Evolutionary conservation across 176 grass and related monocot genomes (phyloP).

Genomic region (Stipa capillata): DNA sequence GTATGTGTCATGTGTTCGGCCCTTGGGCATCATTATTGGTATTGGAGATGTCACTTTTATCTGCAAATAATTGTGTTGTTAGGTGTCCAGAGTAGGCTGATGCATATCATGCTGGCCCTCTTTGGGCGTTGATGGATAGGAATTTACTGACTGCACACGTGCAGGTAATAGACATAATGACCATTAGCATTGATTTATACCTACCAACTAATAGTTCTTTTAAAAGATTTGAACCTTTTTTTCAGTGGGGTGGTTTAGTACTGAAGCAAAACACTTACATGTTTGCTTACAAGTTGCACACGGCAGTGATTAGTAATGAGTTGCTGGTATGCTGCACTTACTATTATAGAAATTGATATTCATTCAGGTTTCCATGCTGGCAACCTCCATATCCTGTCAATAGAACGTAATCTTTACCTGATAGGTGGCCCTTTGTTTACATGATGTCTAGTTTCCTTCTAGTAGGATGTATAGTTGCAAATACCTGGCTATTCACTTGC

Average conservation of each 20-base stretch:
- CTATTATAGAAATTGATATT: background rate
- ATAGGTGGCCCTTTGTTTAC: background rate
- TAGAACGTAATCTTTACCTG: background rate
- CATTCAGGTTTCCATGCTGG: background rate
- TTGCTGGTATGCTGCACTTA: background rate
- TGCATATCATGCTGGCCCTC: background rate
- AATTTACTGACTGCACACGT: too few relatives aligned
- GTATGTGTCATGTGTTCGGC: too few relatives aligned
- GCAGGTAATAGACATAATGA: background rate
- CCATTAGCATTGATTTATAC: background rate
- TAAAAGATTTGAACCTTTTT: background rate
- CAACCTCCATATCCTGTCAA: background rate
- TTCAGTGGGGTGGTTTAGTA: background rate
- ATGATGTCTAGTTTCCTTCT: background rate
- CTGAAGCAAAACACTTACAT: background rate
- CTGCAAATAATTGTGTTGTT: too few relatives aligned
- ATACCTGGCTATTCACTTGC: background rate
- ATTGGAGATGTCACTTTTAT: too few relatives aligned
- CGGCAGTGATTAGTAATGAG: background rate
- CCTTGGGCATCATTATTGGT: too few relatives aligned
- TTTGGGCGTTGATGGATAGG: too few relatives aligned
- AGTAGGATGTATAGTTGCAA: background rate
- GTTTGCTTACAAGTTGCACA: background rate
- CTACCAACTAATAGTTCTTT: background rate
- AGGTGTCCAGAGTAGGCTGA: background rate